Base-by-base conservation (phyloP, 2,329 filamentous ascomycete genomes). In the Hypoxylon sp. region DNA sequence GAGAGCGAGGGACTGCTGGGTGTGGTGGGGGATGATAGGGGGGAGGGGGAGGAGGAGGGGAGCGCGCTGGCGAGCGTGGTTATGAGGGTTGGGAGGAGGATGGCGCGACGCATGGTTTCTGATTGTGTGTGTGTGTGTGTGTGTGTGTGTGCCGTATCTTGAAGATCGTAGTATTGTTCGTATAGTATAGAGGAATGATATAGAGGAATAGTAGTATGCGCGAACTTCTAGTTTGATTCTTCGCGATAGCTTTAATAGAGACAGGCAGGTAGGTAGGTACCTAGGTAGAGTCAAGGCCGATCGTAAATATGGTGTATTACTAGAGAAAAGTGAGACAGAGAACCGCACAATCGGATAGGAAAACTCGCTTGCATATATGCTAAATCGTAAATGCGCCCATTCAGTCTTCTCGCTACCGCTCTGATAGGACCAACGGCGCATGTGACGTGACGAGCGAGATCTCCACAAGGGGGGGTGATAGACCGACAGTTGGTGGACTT, bases 401-500 rank as follows among this genome's bases (percentile, higher is more conserved):
- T 48, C 31, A 11, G 16, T 21, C 25, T 27, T 3, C 20, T 44
- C 5, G 31, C 16, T 42, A 25, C 26, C 5, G 26, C 26, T 23
- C 36, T 57, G 29, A 44, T 20, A 47, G 40, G 50, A 9, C 32
- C 8, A 41, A 15, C 35, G 3, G 37, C 32, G 17, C 46, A 51
- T 58, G 55, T 47, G 51, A 55, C 23, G 51, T 55, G 55, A 55
- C 43, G 17, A 36, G 32, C 3, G 17, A 43, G 27, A 50, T 54
- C 46, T 36, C 30, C 35, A 19, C 27, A 41, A 29, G 35, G 31
- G 53, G 25, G 35, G 31, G 53, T 49, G 49, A 57, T 43, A 17
- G 36, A 31, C 43, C 44, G 17, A 21, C 41, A 42, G 42, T 20
- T n/a, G 41, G 36, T 26, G 32, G 36, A 54, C 50, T 51, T 41